Conservation (phyloP, 2,329 filamentous ascomycete species). For the Fusarium ramigenum region DNA sequence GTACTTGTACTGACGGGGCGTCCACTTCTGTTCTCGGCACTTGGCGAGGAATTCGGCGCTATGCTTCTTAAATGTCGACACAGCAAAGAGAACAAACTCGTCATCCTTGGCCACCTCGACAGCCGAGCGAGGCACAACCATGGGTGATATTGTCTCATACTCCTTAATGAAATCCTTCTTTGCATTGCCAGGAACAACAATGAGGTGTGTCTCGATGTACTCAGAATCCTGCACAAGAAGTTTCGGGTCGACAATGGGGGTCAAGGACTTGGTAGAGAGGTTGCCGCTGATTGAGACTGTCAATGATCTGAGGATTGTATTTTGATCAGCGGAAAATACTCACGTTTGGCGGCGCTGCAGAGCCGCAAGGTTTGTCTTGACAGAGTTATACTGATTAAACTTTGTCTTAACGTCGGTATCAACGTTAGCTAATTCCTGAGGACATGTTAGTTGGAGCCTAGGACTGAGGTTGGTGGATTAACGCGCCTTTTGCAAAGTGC, state of each 20-base stretch:
- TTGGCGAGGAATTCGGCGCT: slow-evolving; percentile 89
- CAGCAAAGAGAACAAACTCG: slow-evolving; percentile 88
- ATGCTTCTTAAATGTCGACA: slow-evolving; percentile 94
- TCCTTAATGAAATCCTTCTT: slow-evolving; percentile 89
- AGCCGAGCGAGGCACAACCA: slow-evolving; percentile 93
- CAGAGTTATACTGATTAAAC: slow-evolving; percentile 91
- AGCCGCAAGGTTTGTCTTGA: slow-evolving; percentile 84
- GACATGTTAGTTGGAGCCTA: slow-evolving; percentile 9
- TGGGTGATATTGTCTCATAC: slow-evolving; percentile 88
- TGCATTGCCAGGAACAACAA: slow-evolving; percentile 82
- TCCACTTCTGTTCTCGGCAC: slow-evolving; percentile 92
- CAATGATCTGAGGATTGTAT: background rate
- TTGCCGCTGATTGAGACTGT: slow-evolving; percentile 72
- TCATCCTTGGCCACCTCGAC: slow-evolving; percentile 83
- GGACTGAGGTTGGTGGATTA: background rate
- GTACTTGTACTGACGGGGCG: slow-evolving; percentile 92
- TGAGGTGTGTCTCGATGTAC: slow-evolving; percentile 94
- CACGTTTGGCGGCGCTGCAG: slow-evolving; percentile 90
- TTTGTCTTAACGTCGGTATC: slow-evolving; percentile 97
- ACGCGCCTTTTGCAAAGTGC: slow-evolving; percentile 83
- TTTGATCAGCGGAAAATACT: slow-evolving; percentile 38
- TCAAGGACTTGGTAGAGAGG: slow-evolving; percentile 90
- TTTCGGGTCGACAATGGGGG: slow-evolving; percentile 84
- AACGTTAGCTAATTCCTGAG: slow-evolving; percentile 84
- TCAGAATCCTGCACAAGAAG: slow-evolving; percentile 89